Evolutionary conservation across 805 yeast genomes (phyloP), one percentile per base, ranked within the genome.

Genomic region (Yamadazyma olivae): DNA sequence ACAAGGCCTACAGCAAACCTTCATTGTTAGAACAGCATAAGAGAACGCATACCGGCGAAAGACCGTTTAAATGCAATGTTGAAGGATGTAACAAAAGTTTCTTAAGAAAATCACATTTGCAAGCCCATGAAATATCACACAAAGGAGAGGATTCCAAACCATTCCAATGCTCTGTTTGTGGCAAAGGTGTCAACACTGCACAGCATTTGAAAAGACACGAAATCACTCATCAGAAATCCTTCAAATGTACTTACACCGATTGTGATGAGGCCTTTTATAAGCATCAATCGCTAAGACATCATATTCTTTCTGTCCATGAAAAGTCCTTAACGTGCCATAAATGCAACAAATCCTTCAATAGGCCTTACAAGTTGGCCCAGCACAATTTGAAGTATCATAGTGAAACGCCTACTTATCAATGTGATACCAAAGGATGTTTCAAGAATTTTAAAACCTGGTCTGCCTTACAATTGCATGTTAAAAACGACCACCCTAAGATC

Each of bases 151-250:
- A 64, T 1, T 74, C 70, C 3, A 85, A 83, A 49, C 95, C 95
- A 0, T 79, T 73, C 52, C 74, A 70, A 27, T 90, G 98, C 51
- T 57, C 77, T 0, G 54, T 70, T 1, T 93, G 99, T 54, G 81
- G 81, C 1, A 89, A 88, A 57, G 95, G 96, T 3, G 82, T 85
- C 34, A 81, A 80, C 35, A 74, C 95, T 0, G 57, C 56, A 34
- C 98, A 93, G 60, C 97, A 90, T 52, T 65, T 88, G 38, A 76
- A 72, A 43, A 71, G 96, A 35, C 99, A 93, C 56, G 88, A 82
- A 59, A 71, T 75, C 25, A 83, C 95, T 2, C 98, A 93, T 55
- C 77, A 79, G 3, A 64, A 57, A 36, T 75, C 87, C 1, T 81
- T 80, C 49, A 41, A 45, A 17, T 88, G 96, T 56, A 49, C 71